Evolutionary conservation across 1,284 basidiomycete species (phyloP), one percentile per base, ranked within the genome.

Genomic region (Cryptococcus deneoformans): DNA sequence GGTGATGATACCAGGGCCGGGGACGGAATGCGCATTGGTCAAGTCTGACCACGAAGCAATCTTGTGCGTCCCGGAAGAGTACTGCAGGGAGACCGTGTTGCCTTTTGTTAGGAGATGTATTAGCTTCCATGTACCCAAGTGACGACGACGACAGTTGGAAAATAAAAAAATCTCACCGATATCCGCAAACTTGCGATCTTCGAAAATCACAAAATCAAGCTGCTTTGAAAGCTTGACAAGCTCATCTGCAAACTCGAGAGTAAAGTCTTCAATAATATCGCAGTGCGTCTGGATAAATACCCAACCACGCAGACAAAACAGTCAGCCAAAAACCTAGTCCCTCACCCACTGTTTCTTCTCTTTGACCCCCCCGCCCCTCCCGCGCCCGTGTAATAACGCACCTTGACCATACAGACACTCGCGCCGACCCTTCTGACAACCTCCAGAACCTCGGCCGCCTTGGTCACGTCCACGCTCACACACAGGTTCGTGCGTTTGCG

Each of bases 181-280:
- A 78, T 99, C 96, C 24, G 96, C 96, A 72, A 99, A 99, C 78
- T 99, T 99, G 66, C 96, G 83, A 80, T 99, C 96, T 79, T 99
- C 95, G 66, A 99, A 99, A 71, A 98, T 95, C 57, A 97, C 77
- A 79, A 99, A 99, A 71, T 98, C 91, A 66, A 96, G 87, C 76
- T 90, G 87, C 50, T 79, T 72, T 71, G 88, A 87, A 10, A 99
- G 84, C 48, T 80, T 80, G 58, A 86, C 82, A 45, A 99, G 82
- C 60, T 85, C 81, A 37, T 85, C 79, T 55, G 95, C 84, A 46
- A 98, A 79, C 12, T 84, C 84, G 16, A 80, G 77, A 43, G 92
- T 87, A 72, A 95, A 99, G 78, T 99, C 93, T 67, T 92, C 87
- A 52, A 99, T 83, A 63, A 99, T 90, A 76, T 99, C 96, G 63